phyloP scores from a whole-genome alignment of 257 asterid genomes.

The Leonotis leonurus region DNA sequence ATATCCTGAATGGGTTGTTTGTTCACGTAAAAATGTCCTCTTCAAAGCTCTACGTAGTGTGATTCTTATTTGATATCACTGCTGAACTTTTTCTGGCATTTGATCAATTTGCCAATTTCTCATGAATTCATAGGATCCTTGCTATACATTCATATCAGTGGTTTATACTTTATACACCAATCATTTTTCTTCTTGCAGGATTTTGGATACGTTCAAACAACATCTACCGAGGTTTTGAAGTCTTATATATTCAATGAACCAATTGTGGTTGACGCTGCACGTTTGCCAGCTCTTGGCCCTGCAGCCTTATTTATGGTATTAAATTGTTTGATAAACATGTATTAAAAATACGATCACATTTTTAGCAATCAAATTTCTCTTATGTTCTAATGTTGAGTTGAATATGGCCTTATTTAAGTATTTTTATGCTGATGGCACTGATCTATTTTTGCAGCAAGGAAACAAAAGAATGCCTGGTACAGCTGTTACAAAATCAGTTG shows the following conservation, averaged over 20 bases:
- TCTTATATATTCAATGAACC: slow-evolving; percentile 95
- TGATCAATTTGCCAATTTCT: slow-evolving; percentile 6
- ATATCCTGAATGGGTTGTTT: neutral
- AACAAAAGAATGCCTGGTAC: slow-evolving; percentile 97
- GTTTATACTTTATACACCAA: slow-evolving; percentile 16
- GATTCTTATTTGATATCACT: slow-evolving; percentile 1
- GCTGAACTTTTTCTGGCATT: neutral
- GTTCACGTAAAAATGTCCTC: too few species aligned
- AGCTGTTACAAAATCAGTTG: slow-evolving; percentile 94
- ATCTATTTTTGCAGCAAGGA: slow-evolving; percentile 77
- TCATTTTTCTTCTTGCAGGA: slow-evolving; percentile 48
- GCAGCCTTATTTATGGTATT: slow-evolving; percentile 90
- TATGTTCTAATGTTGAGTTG: slow-evolving; percentile 8
- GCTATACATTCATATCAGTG: neutral
- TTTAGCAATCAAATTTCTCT: neutral
- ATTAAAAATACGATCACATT: too few species aligned
- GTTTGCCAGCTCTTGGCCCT: slow-evolving; percentile 86
- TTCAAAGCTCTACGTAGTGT: neutral
- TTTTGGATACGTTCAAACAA: slow-evolving; percentile 95
- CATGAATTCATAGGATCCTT: neutral
- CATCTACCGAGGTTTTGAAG: slow-evolving; percentile 94
- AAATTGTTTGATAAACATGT: too few species aligned
- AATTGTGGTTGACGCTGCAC: slow-evolving; percentile 85
- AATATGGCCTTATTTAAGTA: neutral
- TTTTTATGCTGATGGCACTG: slow-evolving; percentile 19